Base-by-base conservation (phyloP, 179 eudicot genomes). In the Silene vulgaris region DNA sequence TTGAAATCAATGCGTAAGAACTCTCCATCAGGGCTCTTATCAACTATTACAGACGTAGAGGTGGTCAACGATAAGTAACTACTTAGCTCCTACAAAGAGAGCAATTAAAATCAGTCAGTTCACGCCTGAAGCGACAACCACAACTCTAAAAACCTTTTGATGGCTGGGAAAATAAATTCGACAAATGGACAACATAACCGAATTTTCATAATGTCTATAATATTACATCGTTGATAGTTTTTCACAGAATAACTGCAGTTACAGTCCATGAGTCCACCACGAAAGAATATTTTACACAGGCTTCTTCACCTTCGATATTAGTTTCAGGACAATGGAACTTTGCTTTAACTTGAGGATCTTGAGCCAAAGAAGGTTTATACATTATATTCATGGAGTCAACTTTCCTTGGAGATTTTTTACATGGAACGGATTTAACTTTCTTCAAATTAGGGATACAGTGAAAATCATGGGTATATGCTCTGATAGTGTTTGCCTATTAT, bases 1-100 rank as follows among this genome's bases (percentile, higher is more conserved):
- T 92, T 88, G 74, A 95, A 92, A 78, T 90, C 96, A 79, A 95
- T 86, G 62, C 93, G 97, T 76, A 95, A 82, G 83, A 86, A 86
- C 74, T 95, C 97, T 63, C 89, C 96, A 85, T 92, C 92, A 66
- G 91, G 82, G 82, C 97, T 95, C 77, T 83, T 92, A 84, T 95
- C 99, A 80, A 95, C 92, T 19, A 95, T 82, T 13, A 95, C 81
- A 43, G 97, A 78, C 68, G 99, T 89, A 40, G 91, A 79, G 79
- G 97, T 90, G 82, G 83, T 92, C 84, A 90, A 83, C 21, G 84
- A 78, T 88, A 95, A 30, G 82, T 92, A 95, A 82, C 76, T 82
- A 85, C 80, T 87, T 68, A 95, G 84, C 82, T 95, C 99, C 97
- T 95, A 87, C 87, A 84, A 73, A 85, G 61, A 54, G 14, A 71